Evolutionary conservation across 1,284 basidiomycete species (phyloP), one percentile per base, ranked within the genome.

Genomic region (Omphalotus olearius): DNA sequence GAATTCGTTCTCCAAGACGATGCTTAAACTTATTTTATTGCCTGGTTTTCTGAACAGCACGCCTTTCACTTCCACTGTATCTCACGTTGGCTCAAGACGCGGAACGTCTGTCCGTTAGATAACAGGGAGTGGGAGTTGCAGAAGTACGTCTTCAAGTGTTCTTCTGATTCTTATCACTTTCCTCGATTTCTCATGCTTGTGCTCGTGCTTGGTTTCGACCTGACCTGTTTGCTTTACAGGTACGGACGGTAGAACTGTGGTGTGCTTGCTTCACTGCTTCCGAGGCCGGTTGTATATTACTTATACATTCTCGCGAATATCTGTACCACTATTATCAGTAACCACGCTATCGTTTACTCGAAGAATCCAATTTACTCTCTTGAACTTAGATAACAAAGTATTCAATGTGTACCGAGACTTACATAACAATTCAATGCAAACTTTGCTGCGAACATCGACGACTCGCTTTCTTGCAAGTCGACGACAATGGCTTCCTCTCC

Each of bases 31-130:
- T 23, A 20, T 36, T n/a, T 23, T 36, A 16, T 23, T 18, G n/a
- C 36, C 14, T 45, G 16, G 7, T 47, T 9, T 6, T n/a, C 20
- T 48, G 11, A 30, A 52, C 63, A 98, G 95, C 96, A 99, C 67
- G 96, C 96, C 4, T 99, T 99, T 81, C 96, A 99, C 73, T 99
- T 99, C 74, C 96, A 99, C 71, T 99, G 96, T 71, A 99, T 99
- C 67, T 97, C 95, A 17, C 86, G 97, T 48, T 99, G 97, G 97
- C 80, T 99, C 60, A 99, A 99, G 80, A 98, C 97, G 16, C 83
- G 97, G 60, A 97, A 98, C 71, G 97, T 99, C 42, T 99, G 97
- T 69, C 97, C 96, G 2, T 74, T 99, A 53, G 97, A 99, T 72
- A 99, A 99, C 73, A 83, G 91, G 65, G 91, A 93, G 66, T 93